Evolutionary conservation across 2,329 filamentous ascomycete genomes (phyloP), one percentile per base, ranked within the genome.

Genomic region (Colletotrichum higginsianum): DNA sequence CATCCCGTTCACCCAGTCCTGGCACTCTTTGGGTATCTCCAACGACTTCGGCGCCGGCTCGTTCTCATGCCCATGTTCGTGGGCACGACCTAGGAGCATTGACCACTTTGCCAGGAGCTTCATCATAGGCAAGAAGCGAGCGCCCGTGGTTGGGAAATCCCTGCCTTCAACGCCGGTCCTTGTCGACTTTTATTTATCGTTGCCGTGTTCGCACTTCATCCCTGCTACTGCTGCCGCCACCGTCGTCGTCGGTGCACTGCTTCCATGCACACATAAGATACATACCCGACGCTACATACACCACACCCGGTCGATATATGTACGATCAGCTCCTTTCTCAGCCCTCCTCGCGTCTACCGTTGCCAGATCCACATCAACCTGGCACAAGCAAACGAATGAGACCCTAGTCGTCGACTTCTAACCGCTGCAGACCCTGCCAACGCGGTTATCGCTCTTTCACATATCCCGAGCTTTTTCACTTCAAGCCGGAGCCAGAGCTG

Each of bases 381-480:
- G 74, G 73, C 68, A 78, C 73, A 78, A 75, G 76, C 58, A 77
- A 75, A 75, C 82, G 80, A 83, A 83, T 82, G 79, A 83, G 78
- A 83, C 79, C 80, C 79, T 79, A 73, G 79, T 81, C 79, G 16
- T 53, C 18, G 18, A 55, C 40, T 23, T 63, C 76, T 82, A 82
- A 79, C 82, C 82, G 82, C 81, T 82, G 77, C 66, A 68, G 74
- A 71, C 73, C 75, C 75, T 71, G 56, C 66, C 55, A 44, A 63
- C 58, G 63, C 56, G 56, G 55, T 69, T 70, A 52, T 69, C 47
- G 47, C 35, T 11, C 35, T 38, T 38, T 38, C 35, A 38, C 35
- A 80, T 81, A 80, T 79, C 75, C 70, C 67, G 62, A 47, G 44
- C 61, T 38, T 52, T 38, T 52, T 35, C 38, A 44, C 47, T 21